These are phyloP conservation scores for Ichthyophonus hoferi DNA, from an alignment of 208 protist genomes.

Conservation along the genomic window DNA sequence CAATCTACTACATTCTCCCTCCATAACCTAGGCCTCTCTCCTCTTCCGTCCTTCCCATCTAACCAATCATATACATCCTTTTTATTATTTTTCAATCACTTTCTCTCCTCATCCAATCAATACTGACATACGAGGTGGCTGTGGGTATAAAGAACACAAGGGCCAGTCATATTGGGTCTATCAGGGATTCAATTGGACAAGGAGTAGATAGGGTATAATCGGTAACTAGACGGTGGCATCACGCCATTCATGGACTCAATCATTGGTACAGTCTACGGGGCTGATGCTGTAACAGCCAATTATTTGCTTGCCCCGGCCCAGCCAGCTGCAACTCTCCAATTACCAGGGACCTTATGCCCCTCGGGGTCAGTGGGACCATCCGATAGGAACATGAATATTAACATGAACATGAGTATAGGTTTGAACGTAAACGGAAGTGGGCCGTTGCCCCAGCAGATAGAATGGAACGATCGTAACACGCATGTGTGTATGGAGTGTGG, in stretches of 20 bases:
- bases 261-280: not conserved
- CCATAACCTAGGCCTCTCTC: no score
- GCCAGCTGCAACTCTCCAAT: not conserved
- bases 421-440: not conserved
- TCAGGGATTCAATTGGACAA: no score
- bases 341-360: no score
- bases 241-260: not conserved
- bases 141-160: not conserved
- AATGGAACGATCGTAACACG: not conserved
- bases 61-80: no score
- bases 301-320: not conserved
- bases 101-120: not conserved
- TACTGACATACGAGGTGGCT: not conserved
- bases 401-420: not conserved
- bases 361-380: not conserved
- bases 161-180: not conserved
- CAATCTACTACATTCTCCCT: no score
- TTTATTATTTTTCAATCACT: not conserved
- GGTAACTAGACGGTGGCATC: no score
- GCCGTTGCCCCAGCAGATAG: no score
- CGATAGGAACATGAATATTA: not conserved
- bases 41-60: no score
- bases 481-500: not conserved
- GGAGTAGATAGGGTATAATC: no score
- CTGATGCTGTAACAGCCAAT: not conserved